Evolutionary conservation across 148 eudicot genomes (phyloP).

Genomic region (Salicornia ramosissima): DNA sequence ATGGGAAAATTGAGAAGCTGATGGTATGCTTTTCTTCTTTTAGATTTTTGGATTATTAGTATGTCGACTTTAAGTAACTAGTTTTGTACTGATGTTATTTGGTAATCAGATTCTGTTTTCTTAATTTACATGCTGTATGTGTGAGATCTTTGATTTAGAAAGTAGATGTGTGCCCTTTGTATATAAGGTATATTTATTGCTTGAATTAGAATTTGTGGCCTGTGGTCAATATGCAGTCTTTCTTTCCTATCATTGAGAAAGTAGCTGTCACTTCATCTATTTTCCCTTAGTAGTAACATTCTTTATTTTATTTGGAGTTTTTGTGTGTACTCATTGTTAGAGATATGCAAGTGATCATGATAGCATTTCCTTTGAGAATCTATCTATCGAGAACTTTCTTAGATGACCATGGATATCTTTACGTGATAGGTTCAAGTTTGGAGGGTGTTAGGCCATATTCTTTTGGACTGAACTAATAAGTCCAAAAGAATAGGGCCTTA

Average conservation of each 20-base stretch:
- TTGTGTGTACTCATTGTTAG: background rate
- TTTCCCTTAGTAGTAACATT: no score
- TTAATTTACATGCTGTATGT: no score
- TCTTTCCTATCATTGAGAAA: no score
- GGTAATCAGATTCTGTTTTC: no score
- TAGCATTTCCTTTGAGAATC: background rate
- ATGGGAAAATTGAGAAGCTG: conserved; percentile 64
- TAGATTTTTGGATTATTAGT: background rate
- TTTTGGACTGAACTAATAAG: no score
- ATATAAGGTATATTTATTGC: no score
- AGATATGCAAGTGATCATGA: background rate
- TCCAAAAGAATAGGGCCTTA: no score
- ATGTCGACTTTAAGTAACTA: background rate
- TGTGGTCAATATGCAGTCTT: no score
- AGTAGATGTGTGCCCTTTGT: no score
- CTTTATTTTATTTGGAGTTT: background rate
- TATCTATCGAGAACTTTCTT: background rate
- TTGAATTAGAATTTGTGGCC: no score
- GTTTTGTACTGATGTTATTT: background rate
- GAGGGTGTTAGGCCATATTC: background rate
- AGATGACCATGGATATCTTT: background rate
- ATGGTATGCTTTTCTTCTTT: conserved; percentile 47
- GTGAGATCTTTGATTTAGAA: no score
- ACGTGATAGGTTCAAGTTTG: background rate
- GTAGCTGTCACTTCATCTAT: no score